A percentile compares a stretch with the other conserved stretches of the same genome.
Conservation (phyloP, 495 filamentous ascomycete species). For the Tuber calosporum region DNA sequence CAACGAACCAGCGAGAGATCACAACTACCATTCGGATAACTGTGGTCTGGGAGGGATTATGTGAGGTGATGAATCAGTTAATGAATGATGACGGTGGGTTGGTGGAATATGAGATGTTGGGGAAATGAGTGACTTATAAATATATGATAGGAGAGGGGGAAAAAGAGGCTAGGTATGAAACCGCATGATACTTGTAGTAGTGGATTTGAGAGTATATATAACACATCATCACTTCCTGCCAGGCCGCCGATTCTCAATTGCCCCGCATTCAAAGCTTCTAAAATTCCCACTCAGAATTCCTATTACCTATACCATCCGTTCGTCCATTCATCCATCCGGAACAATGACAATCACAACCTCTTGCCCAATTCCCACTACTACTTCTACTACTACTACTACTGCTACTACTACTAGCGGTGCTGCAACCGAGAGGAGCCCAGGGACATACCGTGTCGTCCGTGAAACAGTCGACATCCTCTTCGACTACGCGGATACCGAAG, state of each 20-base stretch:
- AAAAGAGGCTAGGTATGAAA: background rate
- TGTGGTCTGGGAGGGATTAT: background rate
- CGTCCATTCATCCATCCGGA: background rate
- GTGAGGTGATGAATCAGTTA: conserved; percentile 2
- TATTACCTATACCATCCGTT: background rate
- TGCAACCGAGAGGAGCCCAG: background rate
- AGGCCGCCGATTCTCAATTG: background rate
- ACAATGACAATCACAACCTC: background rate
- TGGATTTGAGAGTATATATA: background rate
- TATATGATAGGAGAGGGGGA: background rate
- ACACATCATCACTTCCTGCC: background rate
- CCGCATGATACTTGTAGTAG: too few relatives aligned
- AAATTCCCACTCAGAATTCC: background rate
- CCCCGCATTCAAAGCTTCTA: background rate
- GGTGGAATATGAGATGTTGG: conserved; percentile 1
- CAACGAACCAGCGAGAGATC: too few relatives aligned
- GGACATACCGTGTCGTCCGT: conserved; percentile 30
- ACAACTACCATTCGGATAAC: background rate
- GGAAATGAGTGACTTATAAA: conserved; percentile 1
- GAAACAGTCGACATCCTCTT: conserved; percentile 37
- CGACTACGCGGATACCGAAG: conserved; percentile 32
- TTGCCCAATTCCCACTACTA: too few relatives aligned
- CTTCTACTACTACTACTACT: too few relatives aligned
- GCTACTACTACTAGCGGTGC: too few relatives aligned
- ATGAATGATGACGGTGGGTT: background rate